Conservation (phyloP, 371 early-diverging fungal genomes). For the Mortierella sp. region DNA sequence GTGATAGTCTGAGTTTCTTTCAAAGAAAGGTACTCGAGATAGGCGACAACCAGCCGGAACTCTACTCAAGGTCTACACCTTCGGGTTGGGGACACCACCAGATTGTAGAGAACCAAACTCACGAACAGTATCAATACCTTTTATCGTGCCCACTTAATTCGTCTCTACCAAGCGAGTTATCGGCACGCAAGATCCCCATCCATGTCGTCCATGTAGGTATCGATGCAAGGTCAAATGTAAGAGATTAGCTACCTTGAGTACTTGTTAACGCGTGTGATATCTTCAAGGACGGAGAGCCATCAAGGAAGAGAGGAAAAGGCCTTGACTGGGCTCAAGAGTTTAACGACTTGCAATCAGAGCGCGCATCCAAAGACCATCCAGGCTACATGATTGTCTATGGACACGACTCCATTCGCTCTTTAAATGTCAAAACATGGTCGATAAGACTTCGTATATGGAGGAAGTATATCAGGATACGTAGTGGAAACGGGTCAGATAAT, state of each 20-base stretch:
- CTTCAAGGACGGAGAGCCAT: conserved; percentile 55
- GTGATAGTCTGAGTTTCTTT: conserved; percentile 56
- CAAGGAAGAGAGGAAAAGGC: conserved; percentile 57
- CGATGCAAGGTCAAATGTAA: conserved; percentile 62
- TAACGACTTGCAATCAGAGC: conserved; percentile 34
- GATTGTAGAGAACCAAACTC: conserved; percentile 61
- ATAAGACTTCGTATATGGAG: conserved; percentile 76
- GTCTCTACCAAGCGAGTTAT: conserved; percentile 60
- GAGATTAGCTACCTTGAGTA: conserved; percentile 64
- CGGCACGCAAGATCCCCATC: conserved; percentile 55
- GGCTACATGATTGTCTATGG: conserved; percentile 69
- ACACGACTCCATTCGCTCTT: conserved; percentile 74
- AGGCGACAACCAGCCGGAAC: not conserved
- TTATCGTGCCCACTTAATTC: conserved; percentile 71
- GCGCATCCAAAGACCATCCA: conserved; percentile 10
- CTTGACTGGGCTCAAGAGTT: conserved; percentile 64
- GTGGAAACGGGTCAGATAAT: conserved; percentile 32
- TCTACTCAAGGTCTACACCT: conserved; percentile 5
- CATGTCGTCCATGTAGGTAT: conserved; percentile 78
- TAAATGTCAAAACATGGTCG: conserved; percentile 65
- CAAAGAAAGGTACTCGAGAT: conserved; percentile 1
- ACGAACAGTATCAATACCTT: conserved; percentile 70
- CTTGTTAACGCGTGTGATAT: conserved; percentile 67
- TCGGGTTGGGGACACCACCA: conserved; percentile 33
- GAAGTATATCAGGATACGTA: conserved; percentile 62